These are phyloP conservation scores for Lepidium africanum DNA, from an alignment of 345 rosid species.

Conservation along the genomic window DNA sequence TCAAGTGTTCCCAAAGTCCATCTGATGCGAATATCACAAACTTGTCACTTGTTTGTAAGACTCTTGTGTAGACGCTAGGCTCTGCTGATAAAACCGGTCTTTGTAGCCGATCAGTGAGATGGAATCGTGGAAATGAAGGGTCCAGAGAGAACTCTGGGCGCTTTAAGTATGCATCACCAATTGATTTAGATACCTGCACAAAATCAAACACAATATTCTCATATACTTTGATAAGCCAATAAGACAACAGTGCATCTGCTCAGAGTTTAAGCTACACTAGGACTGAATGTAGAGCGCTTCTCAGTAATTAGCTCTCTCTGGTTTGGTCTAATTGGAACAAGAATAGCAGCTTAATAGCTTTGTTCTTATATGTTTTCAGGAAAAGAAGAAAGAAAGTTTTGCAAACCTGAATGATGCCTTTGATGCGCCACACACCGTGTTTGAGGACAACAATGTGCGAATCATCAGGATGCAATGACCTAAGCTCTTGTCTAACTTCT, in stretches of 20 bases:
- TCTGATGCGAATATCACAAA: slow-evolving; percentile 93
- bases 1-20: slow-evolving; percentile 87
- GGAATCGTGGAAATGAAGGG: slow-evolving; percentile 78
- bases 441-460: slow-evolving; percentile 70
- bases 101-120: slow-evolving; percentile 61
- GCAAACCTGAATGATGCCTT: slow-evolving; percentile 94
- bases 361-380: neutral
- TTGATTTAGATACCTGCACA: slow-evolving; percentile 80
- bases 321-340: neutral
- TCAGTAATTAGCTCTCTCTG: neutral
- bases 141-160: slow-evolving; percentile 78
- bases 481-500: slow-evolving; percentile 88
- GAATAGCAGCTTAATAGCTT: neutral
- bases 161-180: slow-evolving; percentile 97
- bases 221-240: neutral
- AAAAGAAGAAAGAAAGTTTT: neutral
- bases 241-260: neutral
- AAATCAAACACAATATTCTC: neutral
- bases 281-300: neutral
- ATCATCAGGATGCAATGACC: slow-evolving; percentile 81
- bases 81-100: slow-evolving; percentile 82
- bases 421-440: slow-evolving; percentile 96
- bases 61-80: slow-evolving; percentile 59
- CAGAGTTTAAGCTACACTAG: neutral
- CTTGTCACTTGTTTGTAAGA: slow-evolving; percentile 55